phyloP scores from a whole-genome alignment of 2,329 filamentous ascomycete species.

The Diaporthe sp. region DNA sequence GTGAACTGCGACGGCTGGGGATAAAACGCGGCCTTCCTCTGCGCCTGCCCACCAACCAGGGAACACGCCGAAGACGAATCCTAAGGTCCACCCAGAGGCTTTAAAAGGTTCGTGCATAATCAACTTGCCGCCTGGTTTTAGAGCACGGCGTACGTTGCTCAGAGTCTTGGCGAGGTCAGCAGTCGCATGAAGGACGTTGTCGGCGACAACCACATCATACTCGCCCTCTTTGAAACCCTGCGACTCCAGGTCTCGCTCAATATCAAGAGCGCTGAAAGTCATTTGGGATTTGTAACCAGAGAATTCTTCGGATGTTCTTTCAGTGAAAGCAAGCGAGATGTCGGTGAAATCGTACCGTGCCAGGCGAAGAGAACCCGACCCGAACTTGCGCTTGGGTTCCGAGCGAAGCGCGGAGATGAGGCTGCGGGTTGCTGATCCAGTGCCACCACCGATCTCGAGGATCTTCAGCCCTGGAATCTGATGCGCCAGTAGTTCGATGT shows the following conservation, averaged over 20 bases:
- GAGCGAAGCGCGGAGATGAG: not conserved
- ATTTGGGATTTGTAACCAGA: not conserved
- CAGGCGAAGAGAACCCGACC: not conserved
- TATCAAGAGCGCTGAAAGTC: not conserved
- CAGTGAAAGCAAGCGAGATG: constrained; percentile 45
- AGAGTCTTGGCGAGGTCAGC: not conserved
- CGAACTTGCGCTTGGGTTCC: not conserved
- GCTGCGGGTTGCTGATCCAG: not conserved
- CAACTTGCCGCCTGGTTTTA: constrained; percentile 11
- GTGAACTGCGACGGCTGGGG: not conserved
- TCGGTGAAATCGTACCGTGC: constrained; percentile 54
- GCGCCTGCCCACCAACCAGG: not conserved
- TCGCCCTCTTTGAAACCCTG: constrained; percentile 1
- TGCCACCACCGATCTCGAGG: constrained; percentile 31
- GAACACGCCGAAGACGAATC: not conserved
- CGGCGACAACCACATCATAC: constrained; percentile 8
- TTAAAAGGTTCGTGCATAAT: not conserved
- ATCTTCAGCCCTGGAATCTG: constrained; percentile 27
- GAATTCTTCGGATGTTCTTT: constrained; percentile 43
- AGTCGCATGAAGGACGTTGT: not conserved
- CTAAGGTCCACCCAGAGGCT: not conserved
- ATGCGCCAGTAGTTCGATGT: constrained; percentile 20
- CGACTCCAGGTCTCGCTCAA: not conserved
- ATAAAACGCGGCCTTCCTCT: not conserved
- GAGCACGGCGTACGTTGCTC: not conserved